Percentiles rank a stretch among this genome's conserved stretches.
Evolutionary conservation across 2,329 filamentous ascomycete genomes (phyloP).

Genomic region (Mycosphaerella arachidis): DNA sequence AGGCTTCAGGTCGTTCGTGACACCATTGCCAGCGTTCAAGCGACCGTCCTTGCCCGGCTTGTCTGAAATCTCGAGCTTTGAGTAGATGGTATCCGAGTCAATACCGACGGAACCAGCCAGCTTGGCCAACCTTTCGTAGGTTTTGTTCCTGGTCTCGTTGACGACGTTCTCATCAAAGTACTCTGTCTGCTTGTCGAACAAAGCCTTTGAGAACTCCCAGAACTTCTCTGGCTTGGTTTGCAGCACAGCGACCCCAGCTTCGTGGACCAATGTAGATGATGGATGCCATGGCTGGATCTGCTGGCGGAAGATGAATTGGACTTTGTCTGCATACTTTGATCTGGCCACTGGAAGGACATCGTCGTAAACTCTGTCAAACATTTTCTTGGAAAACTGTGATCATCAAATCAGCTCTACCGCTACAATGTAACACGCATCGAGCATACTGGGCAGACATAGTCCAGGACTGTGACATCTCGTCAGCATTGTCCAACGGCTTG

Average conservation of each 20-base stretch:
- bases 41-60: slow-evolving; percentile 62
- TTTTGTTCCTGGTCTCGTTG: slow-evolving; percentile 76
- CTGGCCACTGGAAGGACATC: slow-evolving; percentile 62
- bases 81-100: slow-evolving; percentile 65
- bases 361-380: slow-evolving; percentile 72
- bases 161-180: slow-evolving; percentile 86
- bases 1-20: slow-evolving; percentile 81
- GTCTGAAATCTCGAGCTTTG: slow-evolving; percentile 63
- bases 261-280: slow-evolving; percentile 64
- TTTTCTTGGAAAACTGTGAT: slow-evolving; percentile 56
- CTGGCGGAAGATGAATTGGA: slow-evolving; percentile 80
- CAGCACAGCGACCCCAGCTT: slow-evolving; percentile 78
- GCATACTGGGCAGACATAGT: slow-evolving; percentile 76
- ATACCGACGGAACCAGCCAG: slow-evolving; percentile 68
- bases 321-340: slow-evolving; percentile 54
- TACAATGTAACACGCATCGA: background rate
- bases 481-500: background rate
- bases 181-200: slow-evolving; percentile 65
- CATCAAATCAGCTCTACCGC: background rate
- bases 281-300: slow-evolving; percentile 65
- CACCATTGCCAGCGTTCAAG: slow-evolving; percentile 73
- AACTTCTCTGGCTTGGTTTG: slow-evolving; percentile 63
- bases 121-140: slow-evolving; percentile 72
- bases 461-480: slow-evolving; percentile 54
- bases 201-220: slow-evolving; percentile 68